Evolutionary conservation across 2,329 filamentous ascomycete genomes (phyloP).

Genomic region (Dendrostoma leiphaemia): DNA sequence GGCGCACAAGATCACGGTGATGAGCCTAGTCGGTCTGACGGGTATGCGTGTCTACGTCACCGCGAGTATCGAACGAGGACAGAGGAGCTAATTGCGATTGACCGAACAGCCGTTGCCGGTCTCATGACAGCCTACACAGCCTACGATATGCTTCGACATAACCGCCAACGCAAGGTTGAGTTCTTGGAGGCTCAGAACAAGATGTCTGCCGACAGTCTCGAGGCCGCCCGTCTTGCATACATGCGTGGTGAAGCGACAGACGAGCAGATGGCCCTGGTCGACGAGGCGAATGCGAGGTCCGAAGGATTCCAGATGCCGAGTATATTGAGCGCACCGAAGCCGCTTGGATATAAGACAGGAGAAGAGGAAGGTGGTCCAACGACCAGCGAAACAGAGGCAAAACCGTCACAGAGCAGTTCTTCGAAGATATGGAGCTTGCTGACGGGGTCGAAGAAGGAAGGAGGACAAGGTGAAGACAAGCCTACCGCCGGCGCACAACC

Average conservation of each 20-base stretch:
- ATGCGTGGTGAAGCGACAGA: conserved; percentile 56
- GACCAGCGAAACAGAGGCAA: conserved; percentile 25
- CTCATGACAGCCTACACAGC: conserved; percentile 58
- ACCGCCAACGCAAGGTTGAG: conserved; percentile 58
- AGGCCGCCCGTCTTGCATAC: conserved; percentile 58
- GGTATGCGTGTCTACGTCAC: conserved; percentile 36
- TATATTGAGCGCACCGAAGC: conserved; percentile 43
- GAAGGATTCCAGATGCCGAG: conserved; percentile 47
- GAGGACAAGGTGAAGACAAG: background rate
- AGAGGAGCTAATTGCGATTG: conserved; percentile 4
- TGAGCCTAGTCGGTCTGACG: conserved; percentile 54
- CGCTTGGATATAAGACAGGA: conserved; percentile 11
- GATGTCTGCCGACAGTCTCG: conserved; percentile 53
- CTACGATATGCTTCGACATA: conserved; percentile 60
- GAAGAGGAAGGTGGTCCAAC: conserved; percentile 22
- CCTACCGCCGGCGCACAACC: conserved; percentile 29
- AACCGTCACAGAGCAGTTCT: conserved; percentile 22
- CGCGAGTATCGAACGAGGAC: background rate
- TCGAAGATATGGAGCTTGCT: conserved; percentile 27
- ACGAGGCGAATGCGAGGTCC: conserved; percentile 52
- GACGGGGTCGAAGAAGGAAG: conserved; percentile 18
- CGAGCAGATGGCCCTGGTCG: conserved; percentile 55
- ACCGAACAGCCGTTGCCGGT: conserved; percentile 47
- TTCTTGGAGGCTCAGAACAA: conserved; percentile 55
- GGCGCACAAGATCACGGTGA: conserved; percentile 54